phyloP scores from a whole-genome alignment of 1,284 basidiomycete genomes.

The Neonothopanus nambi region DNA sequence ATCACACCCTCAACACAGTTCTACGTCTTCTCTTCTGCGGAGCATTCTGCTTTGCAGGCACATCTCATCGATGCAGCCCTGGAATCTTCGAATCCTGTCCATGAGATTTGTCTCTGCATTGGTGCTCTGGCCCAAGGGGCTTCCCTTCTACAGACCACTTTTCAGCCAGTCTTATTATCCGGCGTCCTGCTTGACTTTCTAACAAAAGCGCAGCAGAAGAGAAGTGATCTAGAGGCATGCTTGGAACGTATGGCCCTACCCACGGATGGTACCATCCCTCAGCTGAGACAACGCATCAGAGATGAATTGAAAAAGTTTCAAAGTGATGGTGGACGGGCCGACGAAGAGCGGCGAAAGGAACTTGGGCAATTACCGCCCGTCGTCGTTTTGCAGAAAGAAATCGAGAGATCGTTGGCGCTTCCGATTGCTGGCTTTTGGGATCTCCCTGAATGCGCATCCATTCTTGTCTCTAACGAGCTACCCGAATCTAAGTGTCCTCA shows the following conservation, averaged over 20 bases:
- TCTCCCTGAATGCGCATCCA: constrained; percentile 36
- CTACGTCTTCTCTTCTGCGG: constrained; percentile 44
- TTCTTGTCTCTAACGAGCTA: constrained; percentile 25
- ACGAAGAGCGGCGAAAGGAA: constrained; percentile 29
- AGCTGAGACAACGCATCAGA: constrained; percentile 37
- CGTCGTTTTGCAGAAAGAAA: constrained; percentile 42
- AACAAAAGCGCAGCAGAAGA: constrained; percentile 32
- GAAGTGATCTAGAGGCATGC: constrained; percentile 38
- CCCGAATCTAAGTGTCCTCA: constrained; percentile 29
- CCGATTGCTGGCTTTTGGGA: constrained; percentile 51
- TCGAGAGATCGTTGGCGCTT: constrained; percentile 46
- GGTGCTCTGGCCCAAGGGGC: constrained; percentile 49
- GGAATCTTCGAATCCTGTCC: constrained; percentile 27
- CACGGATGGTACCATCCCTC: constrained; percentile 34
- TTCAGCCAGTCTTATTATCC: constrained; percentile 46
- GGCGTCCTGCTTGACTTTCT: constrained; percentile 44
- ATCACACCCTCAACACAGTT: constrained; percentile 37
- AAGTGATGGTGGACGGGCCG: constrained; percentile 22
- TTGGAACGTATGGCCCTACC: constrained; percentile 40
- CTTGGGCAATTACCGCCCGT: constrained; percentile 44
- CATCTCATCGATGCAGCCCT: constrained; percentile 44
- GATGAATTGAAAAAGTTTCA: constrained; percentile 34
- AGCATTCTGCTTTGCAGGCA: constrained; percentile 39
- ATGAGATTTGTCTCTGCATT: constrained; percentile 44
- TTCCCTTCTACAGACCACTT: constrained; percentile 44